A percentile compares a stretch with the other conserved stretches of the same genome.
Evolutionary conservation across 805 yeast species (phyloP).

Genomic region (Wickerhamomyces bovis): DNA sequence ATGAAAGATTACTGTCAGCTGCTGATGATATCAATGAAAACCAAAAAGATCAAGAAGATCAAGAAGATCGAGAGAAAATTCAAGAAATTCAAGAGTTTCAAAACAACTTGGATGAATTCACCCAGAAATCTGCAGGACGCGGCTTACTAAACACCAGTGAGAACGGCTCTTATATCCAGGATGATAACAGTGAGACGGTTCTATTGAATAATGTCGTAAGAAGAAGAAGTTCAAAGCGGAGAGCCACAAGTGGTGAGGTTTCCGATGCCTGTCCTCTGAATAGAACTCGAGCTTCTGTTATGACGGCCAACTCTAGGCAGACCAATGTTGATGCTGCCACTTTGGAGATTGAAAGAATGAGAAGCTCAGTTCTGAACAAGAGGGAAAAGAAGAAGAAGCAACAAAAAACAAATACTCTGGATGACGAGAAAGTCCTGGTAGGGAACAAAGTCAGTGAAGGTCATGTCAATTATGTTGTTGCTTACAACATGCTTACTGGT

Average conservation of each 20-base stretch:
- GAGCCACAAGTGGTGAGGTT: slow-evolving; percentile 1
- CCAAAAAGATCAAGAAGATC: neutral
- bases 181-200: slow-evolving; percentile 26
- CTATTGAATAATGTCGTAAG: slow-evolving; percentile 27
- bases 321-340: slow-evolving; percentile 31
- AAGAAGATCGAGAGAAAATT: slow-evolving; percentile 1
- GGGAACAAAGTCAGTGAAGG: slow-evolving; percentile 89
- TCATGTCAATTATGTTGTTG: slow-evolving; percentile 87
- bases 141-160: slow-evolving; percentile 8
- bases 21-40: neutral
- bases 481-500: slow-evolving; percentile 96
- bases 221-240: slow-evolving; percentile 15
- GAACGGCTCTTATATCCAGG: slow-evolving; percentile 31
- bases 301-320: slow-evolving; percentile 19
- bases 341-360: slow-evolving; percentile 44
- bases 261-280: neutral
- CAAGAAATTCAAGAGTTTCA: slow-evolving; percentile 9
- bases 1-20: neutral
- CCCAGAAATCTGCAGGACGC: neutral
- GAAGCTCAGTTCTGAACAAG: slow-evolving; percentile 40
- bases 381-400: slow-evolving; percentile 33
- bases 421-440: slow-evolving; percentile 56
- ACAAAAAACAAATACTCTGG: slow-evolving; percentile 29
- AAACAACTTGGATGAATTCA: slow-evolving; percentile 8
- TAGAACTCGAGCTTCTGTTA: slow-evolving; percentile 12